Base-by-base conservation (phyloP, 164 flowering plant species). In the Sedum album region DNA sequence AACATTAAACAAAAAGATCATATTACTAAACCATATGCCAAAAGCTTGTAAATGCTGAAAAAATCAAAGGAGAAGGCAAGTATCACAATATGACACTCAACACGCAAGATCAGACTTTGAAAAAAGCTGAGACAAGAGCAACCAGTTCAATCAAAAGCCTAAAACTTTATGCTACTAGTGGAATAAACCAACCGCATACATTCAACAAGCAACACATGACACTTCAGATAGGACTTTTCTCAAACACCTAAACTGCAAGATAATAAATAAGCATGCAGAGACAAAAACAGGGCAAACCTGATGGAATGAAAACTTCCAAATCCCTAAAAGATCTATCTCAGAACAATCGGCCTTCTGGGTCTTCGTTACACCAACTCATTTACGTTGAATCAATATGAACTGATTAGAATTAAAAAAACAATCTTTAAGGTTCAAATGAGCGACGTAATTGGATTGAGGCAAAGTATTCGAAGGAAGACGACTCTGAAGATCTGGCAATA, bases 401-500 rank as follows among this genome's bases (percentile, higher is more conserved):
- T 35, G 38, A 35, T 35, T 35, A 46, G n/a, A 15, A 46, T 17
- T 48, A 48, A 48, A 48, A 48, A 48, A 5, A 4, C 23, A n/a
- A 51, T 7, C 10, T 51, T 51, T n/a, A 21, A 41, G 11, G 46
- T 51, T 51, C 57, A 51, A 51, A 51, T 51, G 26, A 51, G 57
- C 26, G 57, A 51, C 57, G 57, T 51, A 21, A 51, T 51, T 26
- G 57, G 25, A 21, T 51, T 26, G 57, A 51, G 57, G 57, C 57
- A 51, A 10, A 51, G 57, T 10, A 51, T 6, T 51, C 26, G 57
- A 21, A 51, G 57, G 11, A 51, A 51, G 1, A 51, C 57, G 26
- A 51, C 26, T 51, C 28, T 51, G 57, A 51, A 51, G 26, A 51
- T 51, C 57, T 51, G 57, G 57, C 57, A 51, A 51, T 51, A 51